Base-by-base conservation (phyloP, 805 yeast species). In the Candida gorgasii region DNA sequence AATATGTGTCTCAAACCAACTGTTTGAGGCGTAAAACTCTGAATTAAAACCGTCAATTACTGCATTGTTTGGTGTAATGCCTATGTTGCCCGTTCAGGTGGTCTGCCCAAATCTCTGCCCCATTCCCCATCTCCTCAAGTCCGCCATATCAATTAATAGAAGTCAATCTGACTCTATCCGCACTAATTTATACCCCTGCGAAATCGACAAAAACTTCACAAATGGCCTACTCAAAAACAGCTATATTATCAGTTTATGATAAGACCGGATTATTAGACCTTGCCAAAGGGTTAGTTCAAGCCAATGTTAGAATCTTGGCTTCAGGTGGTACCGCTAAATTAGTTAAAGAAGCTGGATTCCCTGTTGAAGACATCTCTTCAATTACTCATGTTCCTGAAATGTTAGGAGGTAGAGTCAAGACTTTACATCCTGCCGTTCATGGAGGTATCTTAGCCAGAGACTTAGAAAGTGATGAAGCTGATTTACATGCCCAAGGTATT, bases 321-420 rank as follows among this genome's bases (percentile, higher is more conserved):
- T 88, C 97, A 30, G 99, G 99, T 48, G 99, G 99, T 63, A 93
- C 99, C 42, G 95, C 99, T 44, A 81, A 79, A 59, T 75, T 93
- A 75, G 82, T 93, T 44, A 84, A 96, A 63, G 99, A 90, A 67
- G 96, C 97, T 43, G 98, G 98, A 9, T 92, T 93, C 81, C 92
- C 96, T 34, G 98, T 93, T 13, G 96, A 92, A 53, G 99, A 93
- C 61, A 97, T 93, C 30, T 83, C 95, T 30, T 65, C 93, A 46
- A 89, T 93, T 64, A 93, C 99, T 27, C 96, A 93, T 61, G 98
- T 98, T 30, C 99, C 99, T 40, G 99, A 93, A 70, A 93, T 93
- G 96, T 77, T 93, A 54, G 96, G 97, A 50, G 99, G 99, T 51
- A 81, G 99, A 71, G 99, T 93, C 56, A 93, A 93, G 75, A 93